A percentile compares a stretch with the other conserved stretches of the same genome.
Conservation (phyloP, 257 asterid species). For the Rhazya stricta region DNA sequence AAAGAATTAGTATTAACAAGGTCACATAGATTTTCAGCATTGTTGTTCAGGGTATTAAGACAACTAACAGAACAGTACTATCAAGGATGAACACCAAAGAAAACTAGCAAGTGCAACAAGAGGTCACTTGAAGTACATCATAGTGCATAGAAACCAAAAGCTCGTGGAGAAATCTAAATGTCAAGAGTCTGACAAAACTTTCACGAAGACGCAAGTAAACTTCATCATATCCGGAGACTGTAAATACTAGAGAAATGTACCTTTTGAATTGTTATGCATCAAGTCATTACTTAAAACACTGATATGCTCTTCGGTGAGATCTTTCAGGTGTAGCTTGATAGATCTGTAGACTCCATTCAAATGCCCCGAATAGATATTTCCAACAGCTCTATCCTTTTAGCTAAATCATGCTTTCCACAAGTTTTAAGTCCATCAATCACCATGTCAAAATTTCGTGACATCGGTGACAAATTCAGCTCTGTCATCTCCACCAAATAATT, state of each 20-base stretch:
- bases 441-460: conserved; percentile 82
- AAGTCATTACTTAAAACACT: neutral
- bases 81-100: neutral
- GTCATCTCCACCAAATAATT: conserved; percentile 95
- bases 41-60: neutral
- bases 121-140: neutral
- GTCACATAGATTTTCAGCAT: neutral
- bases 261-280: conserved; percentile 9
- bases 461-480: conserved; percentile 56
- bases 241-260: conserved; percentile 15
- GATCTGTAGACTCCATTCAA: conserved; percentile 18
- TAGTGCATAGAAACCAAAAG: neutral
- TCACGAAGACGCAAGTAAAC: too few relatives aligned
- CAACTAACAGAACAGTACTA: neutral
- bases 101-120: conserved; percentile 5
- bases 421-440: conserved; percentile 83
- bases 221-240: neutral
- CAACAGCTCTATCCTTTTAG: conserved; percentile 71
- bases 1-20: neutral
- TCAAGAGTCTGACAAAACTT: neutral
- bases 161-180: neutral
- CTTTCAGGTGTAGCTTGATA: neutral
- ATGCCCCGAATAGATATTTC: conserved; percentile 70
- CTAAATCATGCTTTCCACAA: conserved; percentile 89
- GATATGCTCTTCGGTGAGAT: neutral